Evolutionary conservation across 768 basidiomycete genomes (phyloP).

Genomic region (Crassisporium funariophilum): DNA sequence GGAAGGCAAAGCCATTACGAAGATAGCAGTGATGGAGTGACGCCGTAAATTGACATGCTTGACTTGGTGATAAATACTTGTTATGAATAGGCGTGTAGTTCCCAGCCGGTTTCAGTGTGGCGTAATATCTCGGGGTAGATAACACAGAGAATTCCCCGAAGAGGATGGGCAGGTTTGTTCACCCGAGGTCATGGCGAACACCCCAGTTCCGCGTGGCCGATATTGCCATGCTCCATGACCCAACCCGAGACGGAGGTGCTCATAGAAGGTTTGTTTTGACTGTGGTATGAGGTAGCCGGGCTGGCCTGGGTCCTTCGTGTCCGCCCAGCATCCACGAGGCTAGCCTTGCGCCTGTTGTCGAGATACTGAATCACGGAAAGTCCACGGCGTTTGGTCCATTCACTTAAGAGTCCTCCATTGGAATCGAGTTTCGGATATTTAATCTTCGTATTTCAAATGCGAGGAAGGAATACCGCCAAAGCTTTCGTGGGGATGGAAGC

Average conservation of each 20-base stretch:
- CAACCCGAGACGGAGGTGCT: background rate
- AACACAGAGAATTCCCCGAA: conserved; percentile 44
- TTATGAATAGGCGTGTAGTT: conserved; percentile 18
- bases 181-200: conserved; percentile 39
- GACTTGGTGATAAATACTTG: conserved; percentile 25
- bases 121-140: conserved; percentile 31
- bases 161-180: conserved; percentile 28
- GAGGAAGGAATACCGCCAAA: too few relatives aligned
- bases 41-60: conserved; percentile 2
- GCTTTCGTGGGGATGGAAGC: background rate
- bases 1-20: conserved; percentile 21
- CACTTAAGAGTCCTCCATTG: too few relatives aligned
- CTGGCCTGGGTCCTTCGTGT: too few relatives aligned
- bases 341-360: too few relatives aligned
- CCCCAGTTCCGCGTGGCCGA: conserved; percentile 13
- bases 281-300: too few relatives aligned
- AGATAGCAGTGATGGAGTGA: conserved; percentile 13
- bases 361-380: too few relatives aligned
- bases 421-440: too few relatives aligned
- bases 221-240: background rate
- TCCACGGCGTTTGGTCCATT: too few relatives aligned
- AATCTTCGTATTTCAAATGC: too few relatives aligned
- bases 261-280: too few relatives aligned
- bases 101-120: conserved; percentile 27
- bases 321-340: too few relatives aligned